phyloP scores from a whole-genome alignment of 192 early-diverging fungal species.

The Podila verticillata region DNA sequence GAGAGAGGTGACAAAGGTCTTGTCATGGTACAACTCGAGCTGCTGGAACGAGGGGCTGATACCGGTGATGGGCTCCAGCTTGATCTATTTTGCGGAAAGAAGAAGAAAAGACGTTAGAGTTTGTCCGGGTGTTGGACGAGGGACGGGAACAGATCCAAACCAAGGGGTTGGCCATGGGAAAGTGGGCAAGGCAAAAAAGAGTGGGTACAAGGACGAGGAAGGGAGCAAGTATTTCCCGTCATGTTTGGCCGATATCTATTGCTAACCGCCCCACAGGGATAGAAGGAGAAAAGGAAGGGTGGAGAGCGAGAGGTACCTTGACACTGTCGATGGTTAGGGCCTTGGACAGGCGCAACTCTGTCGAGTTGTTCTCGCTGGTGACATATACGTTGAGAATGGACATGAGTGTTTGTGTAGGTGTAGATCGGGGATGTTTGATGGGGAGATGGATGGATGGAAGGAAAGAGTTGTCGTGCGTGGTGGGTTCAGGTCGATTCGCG shows the following conservation, averaged over 20 bases:
- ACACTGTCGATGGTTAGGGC: conserved; percentile 70
- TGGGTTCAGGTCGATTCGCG: too few species aligned
- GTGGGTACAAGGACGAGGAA: background rate
- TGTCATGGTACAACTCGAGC: conserved; percentile 68
- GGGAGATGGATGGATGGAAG: background rate
- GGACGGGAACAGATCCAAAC: too few species aligned
- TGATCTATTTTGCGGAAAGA: conserved; percentile 55
- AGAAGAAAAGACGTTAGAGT: background rate
- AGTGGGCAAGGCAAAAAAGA: background rate
- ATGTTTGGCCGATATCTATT: background rate
- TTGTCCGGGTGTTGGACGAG: too few species aligned
- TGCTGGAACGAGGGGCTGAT: conserved; percentile 75
- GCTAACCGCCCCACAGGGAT: too few species aligned
- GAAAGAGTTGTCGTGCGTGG: background rate
- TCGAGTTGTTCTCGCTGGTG: conserved; percentile 78
- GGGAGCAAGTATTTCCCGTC: background rate
- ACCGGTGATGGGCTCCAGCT: conserved; percentile 93
- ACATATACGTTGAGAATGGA: conserved; percentile 94
- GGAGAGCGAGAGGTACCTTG: conserved; percentile 66
- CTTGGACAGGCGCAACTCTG: conserved; percentile 91
- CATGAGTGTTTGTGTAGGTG: conserved; percentile 38
- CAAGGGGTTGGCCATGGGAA: conserved; percentile 7
- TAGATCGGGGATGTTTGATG: background rate
- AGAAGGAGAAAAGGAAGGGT: background rate
- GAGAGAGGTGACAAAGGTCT: conserved; percentile 59